phyloP scores from a whole-genome alignment of 805 yeast genomes.

The Zygoascus tannicola region DNA sequence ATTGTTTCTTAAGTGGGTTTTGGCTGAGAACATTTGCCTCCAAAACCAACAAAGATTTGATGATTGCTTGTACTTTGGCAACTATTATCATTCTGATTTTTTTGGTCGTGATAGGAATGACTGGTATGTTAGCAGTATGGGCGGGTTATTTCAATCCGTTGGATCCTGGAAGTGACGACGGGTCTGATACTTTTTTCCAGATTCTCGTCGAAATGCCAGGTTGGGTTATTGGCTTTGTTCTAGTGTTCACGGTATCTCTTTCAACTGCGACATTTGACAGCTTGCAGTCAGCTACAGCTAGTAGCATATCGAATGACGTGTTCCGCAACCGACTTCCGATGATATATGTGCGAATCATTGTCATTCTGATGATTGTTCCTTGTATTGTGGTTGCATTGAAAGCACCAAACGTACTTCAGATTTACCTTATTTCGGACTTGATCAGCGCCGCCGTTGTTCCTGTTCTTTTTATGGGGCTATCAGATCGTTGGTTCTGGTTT shows the following conservation, averaged over 20 bases:
- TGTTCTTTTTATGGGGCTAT: slow-evolving; percentile 68
- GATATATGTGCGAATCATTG: slow-evolving; percentile 58
- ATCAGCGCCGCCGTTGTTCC: slow-evolving; percentile 85
- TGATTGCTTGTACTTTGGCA: slow-evolving; percentile 69
- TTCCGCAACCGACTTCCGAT: slow-evolving; percentile 72
- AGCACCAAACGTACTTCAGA: slow-evolving; percentile 76
- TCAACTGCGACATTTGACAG: slow-evolving; percentile 89
- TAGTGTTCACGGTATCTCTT: slow-evolving; percentile 62
- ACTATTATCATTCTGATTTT: slow-evolving; percentile 54
- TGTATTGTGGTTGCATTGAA: slow-evolving; percentile 74
- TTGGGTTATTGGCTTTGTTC: slow-evolving; percentile 78
- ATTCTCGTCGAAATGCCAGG: slow-evolving; percentile 64
- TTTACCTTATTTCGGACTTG: slow-evolving; percentile 84
- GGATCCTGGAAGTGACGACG: slow-evolving; percentile 38
- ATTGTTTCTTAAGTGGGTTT: slow-evolving; percentile 82
- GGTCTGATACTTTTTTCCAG: slow-evolving; percentile 63
- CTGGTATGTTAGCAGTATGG: slow-evolving; percentile 91
- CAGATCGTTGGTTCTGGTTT: slow-evolving; percentile 49
- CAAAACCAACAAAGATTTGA: slow-evolving; percentile 60
- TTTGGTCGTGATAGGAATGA: slow-evolving; percentile 63
- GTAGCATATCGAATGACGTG: slow-evolving; percentile 81
- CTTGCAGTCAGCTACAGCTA: slow-evolving; percentile 77
- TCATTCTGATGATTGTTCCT: slow-evolving; percentile 74
- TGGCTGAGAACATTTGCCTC: slow-evolving; percentile 95
- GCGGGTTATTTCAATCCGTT: slow-evolving; percentile 47